Conservation (phyloP, 192 early-diverging fungal genomes). For the Chytriomyces confervae region DNA sequence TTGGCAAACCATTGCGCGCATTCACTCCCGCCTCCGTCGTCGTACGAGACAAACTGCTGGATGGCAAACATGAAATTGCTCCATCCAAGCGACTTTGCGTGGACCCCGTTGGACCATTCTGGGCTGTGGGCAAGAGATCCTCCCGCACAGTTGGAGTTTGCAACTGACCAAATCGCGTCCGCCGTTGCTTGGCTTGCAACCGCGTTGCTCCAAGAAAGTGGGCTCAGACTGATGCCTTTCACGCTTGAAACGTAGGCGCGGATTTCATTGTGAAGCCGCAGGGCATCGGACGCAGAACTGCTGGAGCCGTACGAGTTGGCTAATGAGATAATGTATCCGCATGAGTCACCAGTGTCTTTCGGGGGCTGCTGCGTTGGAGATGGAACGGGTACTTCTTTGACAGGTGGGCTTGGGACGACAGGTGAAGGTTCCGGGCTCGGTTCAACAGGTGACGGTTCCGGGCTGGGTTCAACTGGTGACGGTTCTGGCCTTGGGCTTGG, state of each 20-base stretch:
- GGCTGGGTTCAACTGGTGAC: too few relatives aligned
- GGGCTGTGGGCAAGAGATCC: slow-evolving; percentile 5
- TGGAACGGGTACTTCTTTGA: too few relatives aligned
- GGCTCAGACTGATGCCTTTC: neutral
- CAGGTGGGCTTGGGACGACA: too few relatives aligned
- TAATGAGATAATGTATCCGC: neutral
- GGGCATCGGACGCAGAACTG: neutral
- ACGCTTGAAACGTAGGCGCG: neutral
- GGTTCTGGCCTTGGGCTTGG: too few relatives aligned
- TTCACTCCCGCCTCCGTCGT: slow-evolving; percentile 13
- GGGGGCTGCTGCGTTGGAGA: too few relatives aligned
- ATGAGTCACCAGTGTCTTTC: neutral
- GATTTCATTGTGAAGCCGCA: slow-evolving; percentile 4
- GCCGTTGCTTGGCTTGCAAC: slow-evolving; percentile 8
- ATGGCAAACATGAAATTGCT: slow-evolving; percentile 9
- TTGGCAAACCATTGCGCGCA: slow-evolving; percentile 5
- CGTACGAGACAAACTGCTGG: neutral
- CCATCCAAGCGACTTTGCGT: slow-evolving; percentile 20
- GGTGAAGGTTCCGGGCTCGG: too few relatives aligned
- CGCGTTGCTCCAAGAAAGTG: neutral
- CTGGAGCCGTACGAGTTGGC: slow-evolving; percentile 2
- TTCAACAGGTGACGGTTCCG: too few relatives aligned
- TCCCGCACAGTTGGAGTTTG: neutral
- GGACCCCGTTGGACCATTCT: neutral
- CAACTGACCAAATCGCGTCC: slow-evolving; percentile 7